Base-by-base conservation (phyloP, 2,329 filamentous ascomycete genomes). In the Talaromyces albobiverticillius region DNA sequence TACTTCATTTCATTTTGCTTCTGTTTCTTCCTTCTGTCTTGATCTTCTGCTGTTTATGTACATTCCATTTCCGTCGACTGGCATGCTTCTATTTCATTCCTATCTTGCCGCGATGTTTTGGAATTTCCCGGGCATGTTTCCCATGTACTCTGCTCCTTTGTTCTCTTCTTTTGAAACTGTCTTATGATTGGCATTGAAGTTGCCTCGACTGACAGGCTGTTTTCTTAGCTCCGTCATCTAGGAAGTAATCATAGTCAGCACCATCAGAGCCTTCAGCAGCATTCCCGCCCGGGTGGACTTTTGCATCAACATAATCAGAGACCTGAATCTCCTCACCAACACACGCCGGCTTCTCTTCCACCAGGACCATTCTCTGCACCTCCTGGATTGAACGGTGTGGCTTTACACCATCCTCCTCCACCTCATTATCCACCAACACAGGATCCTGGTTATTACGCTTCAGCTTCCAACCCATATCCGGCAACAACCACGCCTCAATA, bases 401-500 rank as follows among this genome's bases (percentile, higher is more conserved):
- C 76, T 48, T 71, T 77, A 53, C 78, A 79, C 58, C 79, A 81
- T 59, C 78, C 76, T 48, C 76, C 79, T 55, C 75, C 76, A 50
- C 76, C 79, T 53, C 75, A 77, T n/a, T 94, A 94, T 73, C 83
- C 87, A 60, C 81, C 84, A 54, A 79, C 81, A 47, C 83, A 85
- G 66, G 88, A 95, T 62, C 76, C 88, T 50, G 81, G 85, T 43
- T 84, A 82, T 64, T 95, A 93, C 73, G 85, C 88, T 67, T 83
- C 87, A 55, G 89, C 94, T 68, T 83, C 88, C 59, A 90, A 86
- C 70, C 84, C 89, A 10, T 95, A 95, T 77, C 91, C 87, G 75
- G 87, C 89, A 53, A 86, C 89, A 62, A 90, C 87, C 75, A 84
- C 87, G 57, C 85, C 88, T 53, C 88, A 88, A 76, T 96, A 95